Evolutionary conservation across 768 basidiomycete genomes (phyloP), one percentile per base, ranked within the genome.

Genomic region (Gymnopilus junonius): DNA sequence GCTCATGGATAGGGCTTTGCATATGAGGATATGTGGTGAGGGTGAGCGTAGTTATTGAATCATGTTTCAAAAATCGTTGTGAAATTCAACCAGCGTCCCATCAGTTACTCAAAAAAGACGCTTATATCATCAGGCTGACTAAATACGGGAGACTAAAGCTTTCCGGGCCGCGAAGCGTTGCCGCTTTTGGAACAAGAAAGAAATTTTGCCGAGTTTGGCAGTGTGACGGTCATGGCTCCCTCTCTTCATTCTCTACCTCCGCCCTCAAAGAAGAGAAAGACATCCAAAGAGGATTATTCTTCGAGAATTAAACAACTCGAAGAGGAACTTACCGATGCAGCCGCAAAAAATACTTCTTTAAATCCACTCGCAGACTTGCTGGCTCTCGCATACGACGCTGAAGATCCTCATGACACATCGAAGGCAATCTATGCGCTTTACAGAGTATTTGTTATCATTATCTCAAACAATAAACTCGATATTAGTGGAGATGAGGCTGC

Each of bases 381-480:
- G 57, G 78, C 85, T 15, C 74, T 93, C 31, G 80, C 88, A 0
- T 73, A 80, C 31, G 73, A 77, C 17, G 73, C 81, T 1, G 68
- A 78, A 42, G 82, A 87, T 40, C 78, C 91, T 0, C 82, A 82
- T 65, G 81, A 85, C 29, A 83, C 87, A 14, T 91, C 80, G 17
- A 94, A 91, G 72, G 88, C 85, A 1, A 83, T 95, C 17, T 97
- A 94, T 75, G 89, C 94, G 0, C 74, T 92, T 5, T 95, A 97
- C 73, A 79, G 95, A 39, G 80, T 90, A 12, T 95, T 94, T 71
- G 85, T 91, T 8, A 67, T 82, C 21, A 76, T 92, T 35, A 82
- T 94, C 51, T 73, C 81, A 3, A 81, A 81, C 31, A 85, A 87
- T 2, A 86, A 87, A 65, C 76, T 94, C 15, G 79, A 79, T 35